Percentiles rank a stretch among this genome's conserved stretches.
Conservation (phyloP, 1,284 basidiomycete genomes). For the Phlebopus sp. region DNA sequence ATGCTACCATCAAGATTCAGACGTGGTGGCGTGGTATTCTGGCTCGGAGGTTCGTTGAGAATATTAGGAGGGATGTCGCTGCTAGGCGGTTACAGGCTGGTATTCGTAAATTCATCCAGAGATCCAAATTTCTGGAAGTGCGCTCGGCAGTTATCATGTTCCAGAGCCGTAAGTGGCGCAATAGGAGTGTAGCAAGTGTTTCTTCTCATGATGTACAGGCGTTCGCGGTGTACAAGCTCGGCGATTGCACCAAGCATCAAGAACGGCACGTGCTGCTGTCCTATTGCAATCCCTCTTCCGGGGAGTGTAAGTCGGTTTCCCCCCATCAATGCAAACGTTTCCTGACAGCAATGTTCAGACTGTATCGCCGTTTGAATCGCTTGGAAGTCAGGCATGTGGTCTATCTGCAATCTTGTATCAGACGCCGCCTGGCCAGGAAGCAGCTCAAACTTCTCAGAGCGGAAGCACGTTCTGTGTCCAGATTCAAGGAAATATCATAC, state of each 20-base stretch:
- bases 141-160: constrained; percentile 68
- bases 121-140: constrained; percentile 67
- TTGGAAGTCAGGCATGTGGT: constrained; percentile 75
- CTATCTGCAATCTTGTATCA: constrained; percentile 89
- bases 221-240: constrained; percentile 82
- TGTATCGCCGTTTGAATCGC: constrained; percentile 62
- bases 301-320: constrained; percentile 67
- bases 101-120: constrained; percentile 71
- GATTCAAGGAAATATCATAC: constrained; percentile 99
- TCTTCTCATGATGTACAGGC: constrained; percentile 44
- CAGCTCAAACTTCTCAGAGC: constrained; percentile 82
- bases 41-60: constrained; percentile 71
- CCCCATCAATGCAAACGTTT: constrained; percentile 8
- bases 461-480: constrained; percentile 95
- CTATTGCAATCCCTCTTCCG: constrained; percentile 85
- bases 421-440: constrained; percentile 84
- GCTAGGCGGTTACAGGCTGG: constrained; percentile 78
- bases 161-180: constrained; percentile 75
- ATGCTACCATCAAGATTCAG: constrained; percentile 83
- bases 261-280: constrained; percentile 67
- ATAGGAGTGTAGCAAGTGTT: constrained; percentile 2
- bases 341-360: constrained; percentile 39
- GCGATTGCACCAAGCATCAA: constrained; percentile 57
- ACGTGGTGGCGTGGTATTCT: constrained; percentile 90
- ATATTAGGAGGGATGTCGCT: constrained; percentile 71